Evolutionary conservation across 2,329 filamentous ascomycete species (phyloP).

Genomic region (Esteya vermicola): DNA sequence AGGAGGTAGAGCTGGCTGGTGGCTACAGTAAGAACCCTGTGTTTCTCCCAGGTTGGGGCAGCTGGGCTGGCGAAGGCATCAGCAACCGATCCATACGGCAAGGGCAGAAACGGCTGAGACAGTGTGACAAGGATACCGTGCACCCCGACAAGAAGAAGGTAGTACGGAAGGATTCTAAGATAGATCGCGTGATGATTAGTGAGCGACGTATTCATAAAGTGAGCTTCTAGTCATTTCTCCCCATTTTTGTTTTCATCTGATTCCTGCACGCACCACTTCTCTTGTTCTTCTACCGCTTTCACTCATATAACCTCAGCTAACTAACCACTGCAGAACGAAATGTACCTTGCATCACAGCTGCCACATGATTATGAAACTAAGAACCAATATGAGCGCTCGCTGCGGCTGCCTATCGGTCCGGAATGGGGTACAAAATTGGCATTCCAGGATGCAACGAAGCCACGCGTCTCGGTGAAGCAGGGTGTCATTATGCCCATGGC

Average conservation of each 20-base stretch:
- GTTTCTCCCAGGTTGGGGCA: constrained; percentile 88
- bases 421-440: constrained; percentile 97
- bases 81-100: constrained; percentile 53
- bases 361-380: constrained; percentile 82
- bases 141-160: constrained; percentile 55
- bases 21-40: constrained; percentile 44
- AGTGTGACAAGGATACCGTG: constrained; percentile 32
- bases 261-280: neutral
- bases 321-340: constrained; percentile 55
- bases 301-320: constrained; percentile 1
- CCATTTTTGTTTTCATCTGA: neutral
- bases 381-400: constrained; percentile 78
- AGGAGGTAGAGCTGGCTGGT: constrained; percentile 74
- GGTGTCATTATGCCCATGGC: constrained; percentile 80
- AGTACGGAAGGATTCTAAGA: constrained; percentile 67
- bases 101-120: constrained; percentile 25
- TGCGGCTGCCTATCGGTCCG: constrained; percentile 75
- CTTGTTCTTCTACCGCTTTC: constrained; percentile 9
- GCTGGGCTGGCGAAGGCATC: constrained; percentile 76
- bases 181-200: constrained; percentile 79
- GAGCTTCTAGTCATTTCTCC: constrained; percentile 13
- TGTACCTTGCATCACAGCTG: constrained; percentile 70
- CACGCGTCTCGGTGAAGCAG: constrained; percentile 78
- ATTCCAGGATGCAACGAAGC: constrained; percentile 81
- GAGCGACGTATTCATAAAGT: constrained; percentile 86